Base-by-base conservation (phyloP, 1,284 basidiomycete species). In the Hypsizygus ulmarius region DNA sequence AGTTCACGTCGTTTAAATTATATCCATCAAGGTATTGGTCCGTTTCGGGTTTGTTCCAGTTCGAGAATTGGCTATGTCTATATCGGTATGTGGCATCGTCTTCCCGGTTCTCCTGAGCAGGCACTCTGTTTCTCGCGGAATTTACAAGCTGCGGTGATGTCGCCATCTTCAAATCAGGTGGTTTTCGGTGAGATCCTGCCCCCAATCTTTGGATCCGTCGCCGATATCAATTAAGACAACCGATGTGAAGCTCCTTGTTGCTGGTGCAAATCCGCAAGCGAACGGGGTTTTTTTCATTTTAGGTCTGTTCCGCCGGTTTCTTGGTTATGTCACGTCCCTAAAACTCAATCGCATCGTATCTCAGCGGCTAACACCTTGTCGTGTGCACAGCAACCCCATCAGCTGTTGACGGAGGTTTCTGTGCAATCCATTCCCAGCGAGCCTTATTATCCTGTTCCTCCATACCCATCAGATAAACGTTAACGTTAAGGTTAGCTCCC, bases 401-500 rank as follows among this genome's bases (percentile, higher is more conserved):
- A 54, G 29, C 36, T 45, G 27, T 47, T 47, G 43, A 41, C 39
- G 30, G 30, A 42, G 45, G 25, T 55, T 54, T 51, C 32, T 44
- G 51, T 45, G 35, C 45, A 36, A 28, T 36, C 45, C 45, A 47
- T 49, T 51, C 43, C 44, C 43, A 41, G 39, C 45, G 54, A 16
- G 15, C 12, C 29, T 30, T 38, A 40, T 36, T 44, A 38, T 49
- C n/a, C n/a, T n/a, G n/a, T n/a, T 50, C 39, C 38, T 36, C 45
- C 55, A 32, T 36, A 49, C 43, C 44, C 21, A 57, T 57, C 54
- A 55, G 44, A 53, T 55, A 55, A 41, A 42, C 52, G 47, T 59
- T 58, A 53, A 50, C 54, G 54, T 62, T 62, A 61, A 61, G 52
- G 49, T 62, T 58, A 52, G 47, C 53, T 57, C 47, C 21, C 21